phyloP scores from a whole-genome alignment of 2,329 filamentous ascomycete species.

The Scytalidium lignicola region DNA sequence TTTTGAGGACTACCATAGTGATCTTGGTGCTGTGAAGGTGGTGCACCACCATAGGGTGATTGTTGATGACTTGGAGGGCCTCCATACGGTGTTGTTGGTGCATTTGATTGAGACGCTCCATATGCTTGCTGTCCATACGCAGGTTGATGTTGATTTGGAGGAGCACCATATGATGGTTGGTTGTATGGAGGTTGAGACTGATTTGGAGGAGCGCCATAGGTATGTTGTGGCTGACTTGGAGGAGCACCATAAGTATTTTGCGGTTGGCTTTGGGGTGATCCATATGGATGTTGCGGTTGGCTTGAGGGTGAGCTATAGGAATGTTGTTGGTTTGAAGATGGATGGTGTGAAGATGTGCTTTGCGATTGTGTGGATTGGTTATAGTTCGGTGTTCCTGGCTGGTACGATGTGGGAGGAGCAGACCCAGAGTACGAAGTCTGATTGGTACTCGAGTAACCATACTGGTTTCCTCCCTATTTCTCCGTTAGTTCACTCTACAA shows the following conservation, averaged over 20 bases:
- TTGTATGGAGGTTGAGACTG: constrained; percentile 3
- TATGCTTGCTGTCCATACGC: not conserved
- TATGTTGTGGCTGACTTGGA: not conserved
- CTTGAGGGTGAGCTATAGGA: constrained; percentile 8
- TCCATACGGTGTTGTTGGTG: no score
- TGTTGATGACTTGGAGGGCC: constrained; percentile 17
- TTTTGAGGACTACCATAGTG: constrained; percentile 5
- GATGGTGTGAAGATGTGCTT: not conserved
- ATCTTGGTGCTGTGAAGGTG: not conserved
- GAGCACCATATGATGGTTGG: constrained; percentile 17
- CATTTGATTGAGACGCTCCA: no score
- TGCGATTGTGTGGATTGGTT: constrained; percentile 6
- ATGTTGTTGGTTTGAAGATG: constrained; percentile 1
- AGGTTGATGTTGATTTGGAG: constrained; percentile 3
- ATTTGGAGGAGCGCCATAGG: constrained; percentile 3
- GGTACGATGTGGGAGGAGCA: constrained; percentile 58
- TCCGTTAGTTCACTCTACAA: constrained; percentile 16
- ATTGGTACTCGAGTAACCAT: constrained; percentile 53
- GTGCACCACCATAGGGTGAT: constrained; percentile 11
- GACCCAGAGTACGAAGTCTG: constrained; percentile 46
- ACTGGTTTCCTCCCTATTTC: constrained; percentile 45
- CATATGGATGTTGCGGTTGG: constrained; percentile 6
- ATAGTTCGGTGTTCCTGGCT: constrained; percentile 30
- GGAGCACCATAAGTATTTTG: constrained; percentile 7
- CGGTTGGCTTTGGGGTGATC: not conserved